Evolutionary conservation across 306 rosid genomes (phyloP).

Genomic region (Glycine latifolia): DNA sequence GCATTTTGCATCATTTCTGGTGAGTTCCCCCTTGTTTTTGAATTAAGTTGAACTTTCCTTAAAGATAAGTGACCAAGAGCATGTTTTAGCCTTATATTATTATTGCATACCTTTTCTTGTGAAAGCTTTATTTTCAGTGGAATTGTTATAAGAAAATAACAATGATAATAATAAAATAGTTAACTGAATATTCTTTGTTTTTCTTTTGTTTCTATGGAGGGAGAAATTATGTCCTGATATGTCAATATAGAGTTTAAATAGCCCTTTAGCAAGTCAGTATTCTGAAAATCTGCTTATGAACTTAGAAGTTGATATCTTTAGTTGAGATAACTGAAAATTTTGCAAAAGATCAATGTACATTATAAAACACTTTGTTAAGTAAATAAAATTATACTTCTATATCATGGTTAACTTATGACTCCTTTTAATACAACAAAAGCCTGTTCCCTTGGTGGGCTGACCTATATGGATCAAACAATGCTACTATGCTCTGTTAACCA

Average conservation of each 20-base stretch:
- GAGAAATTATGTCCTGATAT: slow-evolving; percentile 11
- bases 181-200: slow-evolving; percentile 15
- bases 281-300: background rate
- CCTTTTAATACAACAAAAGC: background rate
- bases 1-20: slow-evolving; percentile 98
- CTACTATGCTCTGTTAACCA: background rate
- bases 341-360: background rate
- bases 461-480: background rate
- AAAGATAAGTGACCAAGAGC: slow-evolving; percentile 1
- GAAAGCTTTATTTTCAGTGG: background rate
- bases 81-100: slow-evolving; percentile 8
- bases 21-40: slow-evolving; percentile 49
- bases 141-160: background rate
- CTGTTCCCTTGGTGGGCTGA: background rate
- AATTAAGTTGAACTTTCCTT: slow-evolving; percentile 27
- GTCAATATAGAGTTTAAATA: background rate
- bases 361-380: background rate
- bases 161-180: background rate
- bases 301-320: slow-evolving; percentile 25
- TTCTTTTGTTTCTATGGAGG: slow-evolving; percentile 1
- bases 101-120: slow-evolving; percentile 2
- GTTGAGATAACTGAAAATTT: slow-evolving; percentile 11
- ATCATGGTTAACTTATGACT: background rate
- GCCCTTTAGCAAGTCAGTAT: background rate
- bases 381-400: background rate